These are phyloP conservation scores for Poronia punctata DNA, from an alignment of 495 filamentous ascomycete genomes.

Conservation along the genomic window DNA sequence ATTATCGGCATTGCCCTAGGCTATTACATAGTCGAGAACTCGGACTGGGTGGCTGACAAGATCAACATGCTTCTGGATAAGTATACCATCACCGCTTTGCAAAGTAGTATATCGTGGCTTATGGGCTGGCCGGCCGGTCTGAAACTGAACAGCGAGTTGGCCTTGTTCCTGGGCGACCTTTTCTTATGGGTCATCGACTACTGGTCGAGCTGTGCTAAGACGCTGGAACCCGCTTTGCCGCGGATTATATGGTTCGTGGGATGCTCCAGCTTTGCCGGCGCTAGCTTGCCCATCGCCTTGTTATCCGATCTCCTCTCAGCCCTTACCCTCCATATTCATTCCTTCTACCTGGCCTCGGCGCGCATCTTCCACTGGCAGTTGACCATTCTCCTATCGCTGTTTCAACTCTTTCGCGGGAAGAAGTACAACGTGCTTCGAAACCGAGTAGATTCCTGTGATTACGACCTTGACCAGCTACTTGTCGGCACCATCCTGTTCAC, in stretches of 20 bases:
- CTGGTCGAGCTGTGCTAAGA: slow-evolving; percentile 77
- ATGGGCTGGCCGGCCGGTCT: slow-evolving; percentile 97
- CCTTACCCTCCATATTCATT: slow-evolving; percentile 92
- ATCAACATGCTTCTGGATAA: slow-evolving; percentile 69
- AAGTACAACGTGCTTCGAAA: slow-evolving; percentile 96
- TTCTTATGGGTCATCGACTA: slow-evolving; percentile 98
- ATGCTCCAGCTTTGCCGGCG: slow-evolving; percentile 89
- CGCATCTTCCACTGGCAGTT: slow-evolving; percentile 98
- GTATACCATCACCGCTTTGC: slow-evolving; percentile 86
- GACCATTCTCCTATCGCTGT: slow-evolving; percentile 89
- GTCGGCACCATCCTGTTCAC: slow-evolving; percentile 97
- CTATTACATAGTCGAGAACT: slow-evolving; percentile 95
- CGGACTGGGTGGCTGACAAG: slow-evolving; percentile 72
- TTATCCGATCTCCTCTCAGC: slow-evolving; percentile 92
- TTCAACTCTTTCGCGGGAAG: slow-evolving; percentile 96
- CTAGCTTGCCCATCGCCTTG: slow-evolving; percentile 92
- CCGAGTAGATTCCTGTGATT: slow-evolving; percentile 97
- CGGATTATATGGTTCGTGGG: slow-evolving; percentile 88
- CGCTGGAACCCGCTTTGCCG: slow-evolving; percentile 72
- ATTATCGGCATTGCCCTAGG: slow-evolving; percentile 97
- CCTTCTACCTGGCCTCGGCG: slow-evolving; percentile 93
- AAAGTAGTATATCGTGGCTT: slow-evolving; percentile 87
- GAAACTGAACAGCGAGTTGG: slow-evolving; percentile 94
- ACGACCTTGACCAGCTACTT: slow-evolving; percentile 94
- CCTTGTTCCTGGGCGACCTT: slow-evolving; percentile 84